Percentiles rank a stretch among this genome's conserved stretches.
Conservation (phyloP, 73 alveolate genomes). For the Paramecium caudatum region DNA sequence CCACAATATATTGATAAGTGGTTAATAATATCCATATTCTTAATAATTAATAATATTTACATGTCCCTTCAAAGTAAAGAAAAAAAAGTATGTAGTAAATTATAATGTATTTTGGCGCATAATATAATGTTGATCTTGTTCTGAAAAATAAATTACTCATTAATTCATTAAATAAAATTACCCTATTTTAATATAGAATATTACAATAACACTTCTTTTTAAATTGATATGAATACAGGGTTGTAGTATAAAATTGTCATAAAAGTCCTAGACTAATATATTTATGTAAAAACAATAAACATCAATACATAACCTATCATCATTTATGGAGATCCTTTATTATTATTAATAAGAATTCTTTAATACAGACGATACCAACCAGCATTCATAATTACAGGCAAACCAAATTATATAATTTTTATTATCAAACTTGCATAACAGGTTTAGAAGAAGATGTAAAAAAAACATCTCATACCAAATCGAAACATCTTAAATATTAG, state of each 20-base stretch:
- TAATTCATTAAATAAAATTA: conserved; percentile 62
- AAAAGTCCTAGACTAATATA: conserved; percentile 32
- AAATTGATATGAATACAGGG: neutral
- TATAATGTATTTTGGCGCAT: conserved; percentile 39
- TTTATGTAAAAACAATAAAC: neutral
- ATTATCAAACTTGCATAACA: conserved; percentile 25
- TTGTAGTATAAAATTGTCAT: neutral
- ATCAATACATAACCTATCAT: neutral
- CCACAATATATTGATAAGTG: conserved; percentile 7
- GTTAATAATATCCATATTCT: conserved; percentile 1
- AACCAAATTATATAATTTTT: conserved; percentile 1
- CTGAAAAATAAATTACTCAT: conserved; percentile 66
- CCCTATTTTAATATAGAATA: neutral
- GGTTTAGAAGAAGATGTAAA: neutral
- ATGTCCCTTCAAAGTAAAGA: conserved; percentile 42
- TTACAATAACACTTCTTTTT: neutral
- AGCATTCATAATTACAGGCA: neutral
- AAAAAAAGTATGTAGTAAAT: conserved; percentile 33
- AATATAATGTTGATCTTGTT: conserved; percentile 66
- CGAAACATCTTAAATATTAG: neutral
- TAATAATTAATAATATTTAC: neutral
- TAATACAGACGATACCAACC: conserved; percentile 31
- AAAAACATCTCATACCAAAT: neutral
- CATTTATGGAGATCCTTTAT: neutral
- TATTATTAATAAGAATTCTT: conserved; percentile 18